Evolutionary conservation across 495 filamentous ascomycete genomes (phyloP).

Genomic region (Aspergillus sclerotiicarbonarius): DNA sequence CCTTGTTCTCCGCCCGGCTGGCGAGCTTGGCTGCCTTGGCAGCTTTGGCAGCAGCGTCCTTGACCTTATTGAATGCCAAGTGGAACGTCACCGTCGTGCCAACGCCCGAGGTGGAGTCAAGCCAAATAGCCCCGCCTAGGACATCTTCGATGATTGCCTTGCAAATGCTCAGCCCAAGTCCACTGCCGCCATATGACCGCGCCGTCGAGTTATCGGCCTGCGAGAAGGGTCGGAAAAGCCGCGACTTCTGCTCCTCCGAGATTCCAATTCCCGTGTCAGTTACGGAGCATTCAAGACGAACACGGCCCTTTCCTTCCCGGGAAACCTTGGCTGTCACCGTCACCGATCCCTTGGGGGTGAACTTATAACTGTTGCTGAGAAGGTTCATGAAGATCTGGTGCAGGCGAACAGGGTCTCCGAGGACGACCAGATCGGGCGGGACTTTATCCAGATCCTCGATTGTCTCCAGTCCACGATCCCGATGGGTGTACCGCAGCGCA

Average conservation of each 20-base stretch:
- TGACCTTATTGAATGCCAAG: constrained; percentile 78
- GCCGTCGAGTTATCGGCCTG: constrained; percentile 87
- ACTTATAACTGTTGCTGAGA: constrained; percentile 91
- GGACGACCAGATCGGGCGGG: constrained; percentile 73
- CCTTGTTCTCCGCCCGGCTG: constrained; percentile 27
- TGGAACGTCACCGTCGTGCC: constrained; percentile 88
- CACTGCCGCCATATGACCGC: constrained; percentile 85
- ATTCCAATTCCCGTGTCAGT: constrained; percentile 90
- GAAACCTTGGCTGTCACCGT: constrained; percentile 72
- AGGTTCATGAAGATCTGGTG: constrained; percentile 94
- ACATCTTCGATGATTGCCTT: constrained; percentile 93
- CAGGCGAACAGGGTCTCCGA: constrained; percentile 84
- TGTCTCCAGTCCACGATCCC: constrained; percentile 72
- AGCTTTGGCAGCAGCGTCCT: constrained; percentile 52
- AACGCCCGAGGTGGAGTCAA: constrained; percentile 70
- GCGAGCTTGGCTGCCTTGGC: constrained; percentile 58
- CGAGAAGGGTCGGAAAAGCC: constrained; percentile 87
- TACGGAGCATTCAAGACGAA: constrained; percentile 81
- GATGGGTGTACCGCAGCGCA: constrained; percentile 79
- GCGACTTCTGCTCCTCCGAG: constrained; percentile 71
- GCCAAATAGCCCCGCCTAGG: constrained; percentile 76
- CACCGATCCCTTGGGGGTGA: constrained; percentile 82
- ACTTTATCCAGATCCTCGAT: constrained; percentile 63
- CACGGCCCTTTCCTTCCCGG: constrained; percentile 63
- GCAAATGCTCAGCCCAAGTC: constrained; percentile 88